These are phyloP conservation scores for Scleroderma citrinum DNA, from an alignment of 768 basidiomycete species.

Conservation along the genomic window DNA sequence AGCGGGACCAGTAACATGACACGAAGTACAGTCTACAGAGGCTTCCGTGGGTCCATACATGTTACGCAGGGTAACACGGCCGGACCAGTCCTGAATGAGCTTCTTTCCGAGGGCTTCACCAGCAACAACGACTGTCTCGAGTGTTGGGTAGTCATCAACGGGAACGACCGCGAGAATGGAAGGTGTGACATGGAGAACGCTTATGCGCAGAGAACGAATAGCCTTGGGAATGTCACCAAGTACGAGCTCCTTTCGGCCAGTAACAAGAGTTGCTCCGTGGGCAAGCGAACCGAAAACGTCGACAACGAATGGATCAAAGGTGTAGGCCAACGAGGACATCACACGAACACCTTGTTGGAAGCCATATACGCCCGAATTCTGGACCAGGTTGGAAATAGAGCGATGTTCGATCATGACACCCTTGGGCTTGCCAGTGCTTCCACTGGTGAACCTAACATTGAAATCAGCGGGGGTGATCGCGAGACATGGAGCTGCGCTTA, in stretches of 20 bases:
- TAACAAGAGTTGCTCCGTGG: conserved; percentile 14
- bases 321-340: conserved; percentile 25
- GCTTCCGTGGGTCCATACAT: conserved; percentile 32
- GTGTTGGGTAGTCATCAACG: conserved; percentile 19
- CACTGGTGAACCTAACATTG: conserved; percentile 13
- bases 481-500: conserved; percentile 3
- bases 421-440: conserved; percentile 18
- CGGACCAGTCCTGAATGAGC: conserved; percentile 19
- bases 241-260: conserved; percentile 17
- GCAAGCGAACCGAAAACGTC: conserved; percentile 17
- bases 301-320: conserved; percentile 19
- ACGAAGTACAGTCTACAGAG: conserved; percentile 24
- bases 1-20: conserved; percentile 13
- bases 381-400: conserved; percentile 11
- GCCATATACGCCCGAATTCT: conserved; percentile 12
- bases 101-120: conserved; percentile 16
- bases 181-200: conserved; percentile 25
- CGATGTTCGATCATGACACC: conserved; percentile 17
- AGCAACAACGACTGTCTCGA: conserved; percentile 23
- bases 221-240: conserved; percentile 26
- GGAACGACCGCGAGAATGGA: conserved; percentile 25
- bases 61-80: conserved; percentile 22
- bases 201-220: conserved; percentile 21
- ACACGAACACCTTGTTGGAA: conserved; percentile 19
- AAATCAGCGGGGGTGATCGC: neutral